These are phyloP conservation scores for Pseudodiploospora longispora DNA, from an alignment of 2,329 filamentous ascomycete species.

Conservation along the genomic window DNA sequence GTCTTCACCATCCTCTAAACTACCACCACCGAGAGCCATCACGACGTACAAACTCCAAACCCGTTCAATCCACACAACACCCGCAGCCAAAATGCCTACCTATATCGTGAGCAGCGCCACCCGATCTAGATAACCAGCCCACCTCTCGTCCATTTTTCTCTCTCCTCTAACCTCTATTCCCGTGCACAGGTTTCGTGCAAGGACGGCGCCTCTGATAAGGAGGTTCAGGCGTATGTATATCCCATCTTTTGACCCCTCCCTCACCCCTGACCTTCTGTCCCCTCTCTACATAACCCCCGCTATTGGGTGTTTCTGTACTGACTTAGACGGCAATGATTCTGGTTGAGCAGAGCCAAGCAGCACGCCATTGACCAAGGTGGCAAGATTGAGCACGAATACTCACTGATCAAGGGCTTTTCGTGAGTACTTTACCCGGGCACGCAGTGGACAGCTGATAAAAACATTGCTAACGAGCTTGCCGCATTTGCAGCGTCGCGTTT, in stretches of 20 bases:
- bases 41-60: no score
- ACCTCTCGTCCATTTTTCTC: no score
- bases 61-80: background rate
- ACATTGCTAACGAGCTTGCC: background rate
- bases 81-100: conserved; percentile 38
- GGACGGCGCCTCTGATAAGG: conserved; percentile 53
- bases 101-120: conserved; percentile 40
- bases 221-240: conserved; percentile 56
- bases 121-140: background rate
- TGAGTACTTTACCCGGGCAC: conserved; percentile 39
- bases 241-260: background rate
- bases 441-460: background rate
- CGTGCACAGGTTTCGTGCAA: conserved; percentile 67
- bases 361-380: conserved; percentile 68
- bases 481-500: conserved; percentile 61
- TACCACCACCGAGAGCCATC: no score
- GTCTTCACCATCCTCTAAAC: no score
- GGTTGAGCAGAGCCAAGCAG: conserved; percentile 63
- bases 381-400: conserved; percentile 76
- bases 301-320: background rate
- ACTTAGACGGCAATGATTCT: background rate
- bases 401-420: conserved; percentile 87
- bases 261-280: background rate
- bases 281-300: background rate
- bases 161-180: background rate